These are phyloP conservation scores for Candida khao-thaluensis DNA, from an alignment of 805 yeast species.

Conservation along the genomic window DNA sequence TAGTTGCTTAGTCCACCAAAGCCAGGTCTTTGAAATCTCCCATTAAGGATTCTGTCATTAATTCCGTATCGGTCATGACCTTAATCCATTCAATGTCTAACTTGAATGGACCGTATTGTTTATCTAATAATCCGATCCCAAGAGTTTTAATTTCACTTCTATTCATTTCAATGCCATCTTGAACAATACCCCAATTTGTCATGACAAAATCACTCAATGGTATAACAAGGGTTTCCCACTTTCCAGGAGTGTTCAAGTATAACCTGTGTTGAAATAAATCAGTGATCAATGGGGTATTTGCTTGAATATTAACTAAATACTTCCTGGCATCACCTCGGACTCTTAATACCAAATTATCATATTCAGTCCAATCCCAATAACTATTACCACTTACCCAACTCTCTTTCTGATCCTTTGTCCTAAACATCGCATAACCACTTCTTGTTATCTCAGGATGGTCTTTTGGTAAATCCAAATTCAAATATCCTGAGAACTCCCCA, in stretches of 20 bases:
- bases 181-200: constrained; percentile 74
- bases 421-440: constrained; percentile 82
- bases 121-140: constrained; percentile 77
- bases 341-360: constrained; percentile 59
- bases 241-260: constrained; percentile 66
- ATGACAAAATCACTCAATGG: constrained; percentile 77
- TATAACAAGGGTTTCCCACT: constrained; percentile 81
- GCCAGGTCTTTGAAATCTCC: not conserved
- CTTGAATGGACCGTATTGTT: constrained; percentile 72
- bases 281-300: constrained; percentile 73
- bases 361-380: constrained; percentile 70
- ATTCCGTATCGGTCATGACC: constrained; percentile 57
- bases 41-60: constrained; percentile 5
- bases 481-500: constrained; percentile 53
- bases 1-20: not conserved
- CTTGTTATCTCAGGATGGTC: constrained; percentile 62
- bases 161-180: constrained; percentile 55
- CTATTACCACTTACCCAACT: constrained; percentile 48
- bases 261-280: constrained; percentile 82
- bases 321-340: constrained; percentile 74
- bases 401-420: constrained; percentile 64
- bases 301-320: constrained; percentile 77
- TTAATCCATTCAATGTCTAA: constrained; percentile 72
- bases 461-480: constrained; percentile 64
- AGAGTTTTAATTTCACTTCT: constrained; percentile 64